phyloP scores from a whole-genome alignment of 257 asterid genomes.

The Fraxinus cuspidata region DNA sequence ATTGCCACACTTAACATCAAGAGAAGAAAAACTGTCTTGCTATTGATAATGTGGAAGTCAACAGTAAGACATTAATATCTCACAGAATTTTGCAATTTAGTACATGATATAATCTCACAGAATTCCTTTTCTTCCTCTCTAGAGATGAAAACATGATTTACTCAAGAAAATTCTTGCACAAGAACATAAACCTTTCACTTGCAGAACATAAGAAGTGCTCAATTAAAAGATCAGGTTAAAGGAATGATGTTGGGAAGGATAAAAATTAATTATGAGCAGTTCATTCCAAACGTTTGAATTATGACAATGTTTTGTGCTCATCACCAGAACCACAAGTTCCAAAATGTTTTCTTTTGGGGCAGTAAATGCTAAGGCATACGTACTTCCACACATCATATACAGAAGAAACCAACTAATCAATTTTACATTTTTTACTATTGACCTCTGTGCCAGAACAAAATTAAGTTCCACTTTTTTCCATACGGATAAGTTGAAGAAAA shows the following conservation, averaged over 20 bases:
- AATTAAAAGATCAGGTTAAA: not conserved
- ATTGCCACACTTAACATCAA: too few species aligned
- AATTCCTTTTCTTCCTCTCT: not conserved
- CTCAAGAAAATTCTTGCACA: not conserved
- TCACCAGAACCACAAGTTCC: not conserved
- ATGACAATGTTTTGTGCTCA: not conserved
- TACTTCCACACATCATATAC: not conserved
- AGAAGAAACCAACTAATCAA: slow-evolving; percentile 22
- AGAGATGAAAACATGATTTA: slow-evolving; percentile 7
- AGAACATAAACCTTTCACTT: not conserved
- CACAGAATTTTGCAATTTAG: not conserved
- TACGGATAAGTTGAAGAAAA: slow-evolving; percentile 16
- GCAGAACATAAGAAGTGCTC: not conserved
- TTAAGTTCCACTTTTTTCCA: not conserved
- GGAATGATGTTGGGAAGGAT: slow-evolving; percentile 6
- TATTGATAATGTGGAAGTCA: not conserved
- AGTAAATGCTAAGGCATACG: not conserved
- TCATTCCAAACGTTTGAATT: slow-evolving; percentile 14
- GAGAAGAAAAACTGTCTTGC: not conserved
- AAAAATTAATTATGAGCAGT: slow-evolving; percentile 2
- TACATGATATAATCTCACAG: not conserved
- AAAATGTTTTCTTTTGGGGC: not conserved
- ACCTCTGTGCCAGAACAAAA: slow-evolving; percentile 7
- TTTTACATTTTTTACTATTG: slow-evolving; percentile 7
- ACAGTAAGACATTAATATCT: not conserved